These are phyloP conservation scores for Trichoderma gamsii DNA, from an alignment of 495 filamentous ascomycete genomes.

Conservation along the genomic window DNA sequence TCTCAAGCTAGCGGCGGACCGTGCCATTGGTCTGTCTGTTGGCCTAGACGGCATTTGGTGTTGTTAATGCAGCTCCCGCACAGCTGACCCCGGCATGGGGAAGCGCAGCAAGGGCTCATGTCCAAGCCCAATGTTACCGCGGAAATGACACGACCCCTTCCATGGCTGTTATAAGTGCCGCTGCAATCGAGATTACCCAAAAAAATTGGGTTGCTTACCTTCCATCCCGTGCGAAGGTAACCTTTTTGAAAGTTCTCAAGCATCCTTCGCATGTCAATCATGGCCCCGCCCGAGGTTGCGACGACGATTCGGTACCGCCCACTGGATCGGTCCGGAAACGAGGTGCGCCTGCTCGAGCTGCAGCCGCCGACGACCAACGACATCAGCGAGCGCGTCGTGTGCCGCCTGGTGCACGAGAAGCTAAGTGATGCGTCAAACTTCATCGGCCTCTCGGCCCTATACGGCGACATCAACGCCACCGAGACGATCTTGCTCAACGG, in stretches of 20 bases:
- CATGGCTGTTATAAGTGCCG: slow-evolving; percentile 6
- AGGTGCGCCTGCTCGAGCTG: slow-evolving; percentile 17
- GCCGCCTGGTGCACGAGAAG: slow-evolving; percentile 15
- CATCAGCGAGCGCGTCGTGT: slow-evolving; percentile 16
- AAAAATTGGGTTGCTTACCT: slow-evolving; percentile 8
- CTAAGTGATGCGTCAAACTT: slow-evolving; percentile 15
- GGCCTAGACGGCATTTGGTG: not conserved
- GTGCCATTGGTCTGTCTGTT: not conserved
- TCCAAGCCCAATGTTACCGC: slow-evolving; percentile 1
- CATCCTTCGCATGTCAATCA: slow-evolving; percentile 9
- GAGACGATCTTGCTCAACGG: slow-evolving; percentile 16
- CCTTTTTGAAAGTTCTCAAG: not conserved
- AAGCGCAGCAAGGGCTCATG: slow-evolving; percentile 4
- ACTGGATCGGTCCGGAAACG: slow-evolving; percentile 15
- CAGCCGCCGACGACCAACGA: slow-evolving; percentile 16
- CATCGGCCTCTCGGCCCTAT: slow-evolving; percentile 16
- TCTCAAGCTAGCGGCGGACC: not conserved
- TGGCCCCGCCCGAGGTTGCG: slow-evolving; percentile 8
- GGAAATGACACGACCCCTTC: slow-evolving; percentile 13
- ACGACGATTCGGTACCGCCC: slow-evolving; percentile 14
- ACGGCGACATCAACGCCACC: slow-evolving; percentile 16
- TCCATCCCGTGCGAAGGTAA: not conserved
- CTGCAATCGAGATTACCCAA: not conserved
- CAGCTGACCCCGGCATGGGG: not conserved
- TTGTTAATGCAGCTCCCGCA: not conserved